Evolutionary conservation across 176 grass and related monocot genomes (phyloP), one percentile per base, ranked within the genome.

Genomic region (Leersia perrieri): DNA sequence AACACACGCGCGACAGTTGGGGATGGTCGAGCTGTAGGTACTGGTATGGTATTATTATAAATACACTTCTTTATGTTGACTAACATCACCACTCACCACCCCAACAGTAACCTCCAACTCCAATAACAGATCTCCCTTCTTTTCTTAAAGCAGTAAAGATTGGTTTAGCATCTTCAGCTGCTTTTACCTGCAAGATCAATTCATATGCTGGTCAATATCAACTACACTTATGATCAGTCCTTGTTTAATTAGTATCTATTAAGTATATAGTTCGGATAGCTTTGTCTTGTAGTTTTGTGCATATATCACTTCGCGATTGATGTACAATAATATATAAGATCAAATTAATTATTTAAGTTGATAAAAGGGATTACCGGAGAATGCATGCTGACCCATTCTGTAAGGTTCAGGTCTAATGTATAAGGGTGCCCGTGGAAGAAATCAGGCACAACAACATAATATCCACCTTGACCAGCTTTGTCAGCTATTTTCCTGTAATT

Each of bases 381-480:
- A 51, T 86, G 84, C 60, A 4, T 23, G 4, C 60, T 12, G 45
- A 80, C 3, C 84, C 84, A 86, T 15, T 74, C 62, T 29, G 77
- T n/a, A 68, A 74, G 3, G 62, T 29, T 80, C 60, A 58, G n/a
- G 40, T 83, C 65, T 20, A 29, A 6, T 0, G 39, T 78, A 12
- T 61, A 86, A 68, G 70, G 70, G 3, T 86, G 47, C 16, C 84
- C 77, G 1, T 35, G 11, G 15, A 86, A 86, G 45, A 86, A 68
- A 45, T 86, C 84, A 28, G 84, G 84, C 15, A 80, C 84, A 70
- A 80, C 0, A 27, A 80, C 77, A 6, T 74, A 86, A 53, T 86
- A 86, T 68, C 84, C 77, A 22, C 18, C 47, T 33, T 78, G 22
- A 0, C 34, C 70, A 35, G 81, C 84, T 68, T 81, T 80, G 30